phyloP scores from a whole-genome alignment of 2,329 filamentous ascomycete genomes.

The Dothiorella sarmentorum region DNA sequence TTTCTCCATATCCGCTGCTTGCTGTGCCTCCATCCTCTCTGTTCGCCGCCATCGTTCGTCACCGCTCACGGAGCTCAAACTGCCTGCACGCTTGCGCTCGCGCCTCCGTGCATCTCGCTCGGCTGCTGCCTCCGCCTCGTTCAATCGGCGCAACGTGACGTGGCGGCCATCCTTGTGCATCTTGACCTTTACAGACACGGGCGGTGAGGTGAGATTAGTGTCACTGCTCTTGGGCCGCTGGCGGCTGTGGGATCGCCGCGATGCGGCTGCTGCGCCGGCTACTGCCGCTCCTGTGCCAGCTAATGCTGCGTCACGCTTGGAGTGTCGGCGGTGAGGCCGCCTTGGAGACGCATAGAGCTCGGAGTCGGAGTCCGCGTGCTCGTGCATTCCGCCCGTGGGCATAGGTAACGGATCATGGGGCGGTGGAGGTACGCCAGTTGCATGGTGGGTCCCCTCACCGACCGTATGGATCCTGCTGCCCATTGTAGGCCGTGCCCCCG shows the following conservation, averaged over 20 bases:
- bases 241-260: conserved; percentile 29
- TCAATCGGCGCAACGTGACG: conserved; percentile 59
- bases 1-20: conserved; percentile 16
- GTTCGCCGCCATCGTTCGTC: conserved; percentile 40
- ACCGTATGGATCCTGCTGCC: conserved; percentile 23
- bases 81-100: conserved; percentile 41
- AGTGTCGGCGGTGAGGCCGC: conserved; percentile 32
- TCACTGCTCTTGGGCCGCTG: conserved; percentile 34
- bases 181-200: conserved; percentile 62
- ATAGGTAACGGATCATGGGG: conserved; percentile 33
- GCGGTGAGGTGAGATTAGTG: conserved; percentile 52
- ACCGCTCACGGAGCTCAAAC: conserved; percentile 39
- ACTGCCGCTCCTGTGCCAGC: conserved; percentile 16
- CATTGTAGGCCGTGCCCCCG: conserved; percentile 25
- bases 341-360: conserved; percentile 37
- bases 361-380: conserved; percentile 42
- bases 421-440: conserved; percentile 28
- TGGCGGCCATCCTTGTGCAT: conserved; percentile 63
- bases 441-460: conserved; percentile 13
- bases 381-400: conserved; percentile 32
- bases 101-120: conserved; percentile 54
- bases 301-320: conserved; percentile 21
- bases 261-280: conserved; percentile 26
- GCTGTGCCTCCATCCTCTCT: conserved; percentile 32
- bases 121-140: conserved; percentile 60